A percentile compares a stretch with the other conserved stretches of the same genome.
Conservation (phyloP, 2,329 filamentous ascomycete species). For the Fusarium aywerte region DNA sequence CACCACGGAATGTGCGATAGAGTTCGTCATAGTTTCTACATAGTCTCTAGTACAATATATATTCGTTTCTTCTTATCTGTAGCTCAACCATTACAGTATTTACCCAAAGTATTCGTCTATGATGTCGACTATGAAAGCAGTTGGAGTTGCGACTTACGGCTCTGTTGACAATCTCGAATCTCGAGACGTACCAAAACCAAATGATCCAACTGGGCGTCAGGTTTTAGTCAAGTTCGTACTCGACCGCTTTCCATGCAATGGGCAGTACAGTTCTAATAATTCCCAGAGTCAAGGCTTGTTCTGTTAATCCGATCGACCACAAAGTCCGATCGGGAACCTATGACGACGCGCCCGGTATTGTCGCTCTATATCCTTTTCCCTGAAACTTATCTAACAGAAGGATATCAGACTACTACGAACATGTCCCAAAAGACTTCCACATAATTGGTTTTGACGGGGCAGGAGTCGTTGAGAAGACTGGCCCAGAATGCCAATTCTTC, state of each 20-base stretch:
- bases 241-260: background rate
- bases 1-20: background rate
- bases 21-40: too few relatives aligned
- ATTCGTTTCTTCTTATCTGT: background rate
- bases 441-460: constrained; percentile 1
- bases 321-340: constrained; percentile 1
- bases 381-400: background rate
- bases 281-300: background rate
- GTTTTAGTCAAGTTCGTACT: background rate
- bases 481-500: background rate
- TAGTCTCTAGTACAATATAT: too few relatives aligned
- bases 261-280: accelerated
- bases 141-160: background rate
- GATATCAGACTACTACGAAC: background rate
- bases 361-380: accelerated
- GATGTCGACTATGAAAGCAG: background rate
- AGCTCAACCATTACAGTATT: background rate
- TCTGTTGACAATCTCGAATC: background rate
- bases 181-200: background rate
- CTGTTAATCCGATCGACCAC: constrained; percentile 1
- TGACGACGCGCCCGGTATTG: background rate
- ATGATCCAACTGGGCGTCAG: background rate
- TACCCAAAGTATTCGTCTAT: too few relatives aligned
- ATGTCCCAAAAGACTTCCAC: background rate
- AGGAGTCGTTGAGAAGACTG: background rate